phyloP scores from a whole-genome alignment of 2,329 filamentous ascomycete genomes.

The Diatrype stigma region DNA sequence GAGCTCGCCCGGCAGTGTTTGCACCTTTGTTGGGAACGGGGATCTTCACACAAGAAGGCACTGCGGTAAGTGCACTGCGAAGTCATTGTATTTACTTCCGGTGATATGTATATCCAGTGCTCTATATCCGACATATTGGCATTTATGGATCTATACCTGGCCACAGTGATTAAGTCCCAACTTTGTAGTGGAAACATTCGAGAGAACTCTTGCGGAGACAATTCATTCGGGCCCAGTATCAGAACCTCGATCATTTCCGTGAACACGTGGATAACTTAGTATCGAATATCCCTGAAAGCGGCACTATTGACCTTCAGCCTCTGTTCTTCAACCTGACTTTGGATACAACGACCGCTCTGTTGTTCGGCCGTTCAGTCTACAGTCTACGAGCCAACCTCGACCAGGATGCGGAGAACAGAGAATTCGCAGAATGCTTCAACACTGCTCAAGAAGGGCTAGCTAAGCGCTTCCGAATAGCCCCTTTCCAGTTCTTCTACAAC shows the following conservation, averaged over 20 bases:
- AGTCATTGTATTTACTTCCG: too few relatives aligned
- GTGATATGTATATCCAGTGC: too few relatives aligned
- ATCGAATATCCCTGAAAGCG: constrained; percentile 16
- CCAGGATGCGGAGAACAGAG: constrained; percentile 11
- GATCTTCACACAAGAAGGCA: constrained; percentile 36
- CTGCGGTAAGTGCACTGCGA: too few relatives aligned
- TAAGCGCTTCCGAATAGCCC: constrained; percentile 23
- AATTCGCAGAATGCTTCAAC: constrained; percentile 33
- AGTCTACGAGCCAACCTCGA: constrained; percentile 14
- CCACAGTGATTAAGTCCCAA: too few relatives aligned
- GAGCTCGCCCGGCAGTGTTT: constrained; percentile 26
- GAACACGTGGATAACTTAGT: constrained; percentile 22
- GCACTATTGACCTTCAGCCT: too few relatives aligned
- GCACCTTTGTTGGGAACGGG: constrained; percentile 31
- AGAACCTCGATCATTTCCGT: constrained; percentile 28
- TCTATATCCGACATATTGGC: too few relatives aligned
- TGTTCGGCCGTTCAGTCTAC: constrained; percentile 16
- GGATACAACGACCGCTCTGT: too few relatives aligned
- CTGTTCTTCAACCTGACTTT: too few relatives aligned
- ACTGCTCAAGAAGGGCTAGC: constrained; percentile 29
- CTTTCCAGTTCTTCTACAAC: constrained; percentile 20
- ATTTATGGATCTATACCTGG: too few relatives aligned
- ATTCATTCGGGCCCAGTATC: constrained; percentile 28
- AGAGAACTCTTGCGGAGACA: constrained; percentile 33
- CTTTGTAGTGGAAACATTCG: constrained; percentile 30